A percentile compares a stretch with the other conserved stretches of the same genome.
Conservation (phyloP, 495 filamentous ascomycete genomes). For the Penicillium fimorum region DNA sequence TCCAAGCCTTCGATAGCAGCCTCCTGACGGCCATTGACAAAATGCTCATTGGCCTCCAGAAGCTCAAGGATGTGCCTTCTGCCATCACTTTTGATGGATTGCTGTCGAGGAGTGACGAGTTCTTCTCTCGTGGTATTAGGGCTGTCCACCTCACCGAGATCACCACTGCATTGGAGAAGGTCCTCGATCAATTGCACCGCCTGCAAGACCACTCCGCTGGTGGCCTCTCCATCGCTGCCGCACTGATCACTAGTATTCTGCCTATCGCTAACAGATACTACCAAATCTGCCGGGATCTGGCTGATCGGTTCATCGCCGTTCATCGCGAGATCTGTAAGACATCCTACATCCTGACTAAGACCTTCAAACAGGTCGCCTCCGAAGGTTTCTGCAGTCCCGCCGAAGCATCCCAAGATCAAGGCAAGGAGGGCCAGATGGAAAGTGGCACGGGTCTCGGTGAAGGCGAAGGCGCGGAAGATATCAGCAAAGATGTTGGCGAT, state of each 20-base stretch:
- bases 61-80: slow-evolving; percentile 58
- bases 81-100: slow-evolving; percentile 61
- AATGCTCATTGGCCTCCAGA: slow-evolving; percentile 72
- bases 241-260: slow-evolving; percentile 62
- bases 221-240: slow-evolving; percentile 49
- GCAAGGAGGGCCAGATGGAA: slow-evolving; percentile 74
- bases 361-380: slow-evolving; percentile 69
- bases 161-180: slow-evolving; percentile 46
- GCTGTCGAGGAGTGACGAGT: slow-evolving; percentile 58
- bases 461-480: slow-evolving; percentile 91
- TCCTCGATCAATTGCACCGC: slow-evolving; percentile 49
- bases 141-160: slow-evolving; percentile 58
- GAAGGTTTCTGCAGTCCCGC: slow-evolving; percentile 90
- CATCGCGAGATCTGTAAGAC: slow-evolving; percentile 71
- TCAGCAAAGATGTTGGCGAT: slow-evolving; percentile 90
- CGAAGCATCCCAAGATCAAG: slow-evolving; percentile 67
- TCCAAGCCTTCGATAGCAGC: slow-evolving; percentile 51
- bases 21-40: slow-evolving; percentile 61
- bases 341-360: slow-evolving; percentile 67
- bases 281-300: slow-evolving; percentile 52
- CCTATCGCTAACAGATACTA: slow-evolving; percentile 77
- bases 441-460: slow-evolving; percentile 95
- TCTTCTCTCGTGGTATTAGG: slow-evolving; percentile 54
- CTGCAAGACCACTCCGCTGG: slow-evolving; percentile 45
- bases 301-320: slow-evolving; percentile 52